Evolutionary conservation across 805 yeast species (phyloP).

Genomic region (Yamadazyma paraphyllophila): DNA sequence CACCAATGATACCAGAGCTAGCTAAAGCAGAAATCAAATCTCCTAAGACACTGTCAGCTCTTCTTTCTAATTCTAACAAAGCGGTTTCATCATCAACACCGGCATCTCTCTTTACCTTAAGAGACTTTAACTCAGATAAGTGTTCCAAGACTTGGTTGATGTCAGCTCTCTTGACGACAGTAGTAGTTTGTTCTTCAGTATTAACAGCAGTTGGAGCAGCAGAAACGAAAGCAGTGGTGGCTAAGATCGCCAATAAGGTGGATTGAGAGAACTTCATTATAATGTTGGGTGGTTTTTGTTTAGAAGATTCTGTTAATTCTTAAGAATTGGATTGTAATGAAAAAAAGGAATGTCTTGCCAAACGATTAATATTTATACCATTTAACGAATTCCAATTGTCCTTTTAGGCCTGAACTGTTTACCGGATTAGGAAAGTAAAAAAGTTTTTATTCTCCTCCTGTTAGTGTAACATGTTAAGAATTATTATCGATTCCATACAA

Average conservation of each 20-base stretch:
- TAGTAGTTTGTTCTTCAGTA: slow-evolving; percentile 1
- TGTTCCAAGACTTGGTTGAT: slow-evolving; percentile 30
- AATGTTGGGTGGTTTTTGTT: neutral
- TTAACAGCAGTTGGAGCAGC: slow-evolving; percentile 31
- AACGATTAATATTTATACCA: slow-evolving; percentile 2
- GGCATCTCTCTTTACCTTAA: slow-evolving; percentile 36
- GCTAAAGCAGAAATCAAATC: slow-evolving; percentile 36
- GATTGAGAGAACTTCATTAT: slow-evolving; percentile 42
- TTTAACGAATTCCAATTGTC: neutral
- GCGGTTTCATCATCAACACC: slow-evolving; percentile 27
- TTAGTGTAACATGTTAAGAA: slow-evolving; percentile 4
- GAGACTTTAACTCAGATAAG: slow-evolving; percentile 31
- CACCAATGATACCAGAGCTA: slow-evolving; percentile 37
- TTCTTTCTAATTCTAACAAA: slow-evolving; percentile 25
- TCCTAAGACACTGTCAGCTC: slow-evolving; percentile 36
- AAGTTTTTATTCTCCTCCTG: slow-evolving; percentile 3
- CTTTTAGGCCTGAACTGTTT: neutral
- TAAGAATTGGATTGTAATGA: slow-evolving; percentile 2
- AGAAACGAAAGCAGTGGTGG: slow-evolving; percentile 33
- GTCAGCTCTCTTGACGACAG: slow-evolving; percentile 36
- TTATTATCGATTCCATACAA: neutral
- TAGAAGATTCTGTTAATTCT: neutral
- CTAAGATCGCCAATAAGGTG: slow-evolving; percentile 39
- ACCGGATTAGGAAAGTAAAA: slow-evolving; percentile 9
- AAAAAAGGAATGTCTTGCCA: slow-evolving; percentile 1